Evolutionary conservation across 257 asterid genomes (phyloP).

Genomic region (Jasminum sambac): DNA sequence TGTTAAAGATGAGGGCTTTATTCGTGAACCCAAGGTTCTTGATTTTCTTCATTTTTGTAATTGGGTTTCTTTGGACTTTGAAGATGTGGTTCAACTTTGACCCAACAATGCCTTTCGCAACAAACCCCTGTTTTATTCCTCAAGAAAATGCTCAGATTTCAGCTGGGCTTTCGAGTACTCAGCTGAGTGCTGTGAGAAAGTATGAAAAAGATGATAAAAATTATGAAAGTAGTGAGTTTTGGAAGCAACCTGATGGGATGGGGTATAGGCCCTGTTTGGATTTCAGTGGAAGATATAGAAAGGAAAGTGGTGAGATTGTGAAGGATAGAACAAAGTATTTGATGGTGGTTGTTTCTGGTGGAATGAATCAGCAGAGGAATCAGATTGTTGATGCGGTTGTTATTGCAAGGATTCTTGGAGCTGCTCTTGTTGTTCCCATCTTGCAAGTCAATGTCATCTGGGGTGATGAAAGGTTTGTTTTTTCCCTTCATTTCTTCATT

Average conservation of each 20-base stretch:
- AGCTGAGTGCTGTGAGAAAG: conserved; percentile 11
- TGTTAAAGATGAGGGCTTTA: conserved; percentile 37
- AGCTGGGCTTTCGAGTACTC: conserved; percentile 29
- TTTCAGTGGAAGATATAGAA: conserved; percentile 50
- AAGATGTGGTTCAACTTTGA: conserved; percentile 54
- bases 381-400: conserved; percentile 98
- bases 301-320: conserved; percentile 45
- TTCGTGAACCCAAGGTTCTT: conserved; percentile 53
- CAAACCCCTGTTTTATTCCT: conserved; percentile 55
- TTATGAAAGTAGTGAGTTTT: conserved; percentile 38
- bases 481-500: conserved; percentile 26
- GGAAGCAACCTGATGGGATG: conserved; percentile 94
- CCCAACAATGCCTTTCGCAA: conserved; percentile 45
- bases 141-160: conserved; percentile 31
- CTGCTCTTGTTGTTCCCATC: conserved; percentile 87
- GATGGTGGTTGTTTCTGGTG: conserved; percentile 91
- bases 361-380: conserved; percentile 95
- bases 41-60: conserved; percentile 45
- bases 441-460: conserved; percentile 95
- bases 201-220: conserved; percentile 34
- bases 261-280: conserved; percentile 86
- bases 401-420: conserved; percentile 88
- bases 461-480: conserved; percentile 91
- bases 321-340: conserved; percentile 66
- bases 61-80: conserved; percentile 60